Conservation (phyloP, 1,284 basidiomycete genomes). For the Xerocomus nothofagi region DNA sequence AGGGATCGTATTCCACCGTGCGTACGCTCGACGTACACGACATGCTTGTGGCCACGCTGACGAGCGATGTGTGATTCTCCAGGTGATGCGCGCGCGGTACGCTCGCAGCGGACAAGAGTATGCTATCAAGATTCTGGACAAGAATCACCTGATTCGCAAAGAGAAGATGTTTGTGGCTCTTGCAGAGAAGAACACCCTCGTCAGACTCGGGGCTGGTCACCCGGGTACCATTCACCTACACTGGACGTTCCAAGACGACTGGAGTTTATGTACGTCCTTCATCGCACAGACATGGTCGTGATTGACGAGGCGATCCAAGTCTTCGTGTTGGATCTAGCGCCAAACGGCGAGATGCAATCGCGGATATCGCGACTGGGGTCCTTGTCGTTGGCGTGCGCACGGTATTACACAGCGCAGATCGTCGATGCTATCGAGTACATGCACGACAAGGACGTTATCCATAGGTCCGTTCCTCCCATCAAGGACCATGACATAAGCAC, state of each 20-base stretch:
- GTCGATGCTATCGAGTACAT: conserved; percentile 88
- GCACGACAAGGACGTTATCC: conserved; percentile 85
- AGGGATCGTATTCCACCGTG: conserved; percentile 80
- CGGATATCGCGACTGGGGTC: conserved; percentile 82
- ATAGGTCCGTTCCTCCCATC: conserved; percentile 53
- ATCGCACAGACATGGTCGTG: background rate
- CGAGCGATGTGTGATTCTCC: conserved; percentile 12
- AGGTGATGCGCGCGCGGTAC: conserved; percentile 65
- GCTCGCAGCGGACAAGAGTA: conserved; percentile 61
- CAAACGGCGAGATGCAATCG: conserved; percentile 88
- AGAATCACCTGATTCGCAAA: conserved; percentile 67
- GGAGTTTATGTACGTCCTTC: conserved; percentile 65
- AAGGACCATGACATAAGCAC: conserved; percentile 10
- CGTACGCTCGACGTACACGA: conserved; percentile 25
- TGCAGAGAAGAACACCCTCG: conserved; percentile 64
- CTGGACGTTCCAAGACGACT: conserved; percentile 83
- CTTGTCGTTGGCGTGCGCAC: conserved; percentile 69
- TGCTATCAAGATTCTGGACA: conserved; percentile 78
- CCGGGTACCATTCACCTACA: conserved; percentile 82
- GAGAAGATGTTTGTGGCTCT: conserved; percentile 65
- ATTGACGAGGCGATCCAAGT: conserved; percentile 48
- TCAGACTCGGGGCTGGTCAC: conserved; percentile 66
- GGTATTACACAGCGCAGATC: conserved; percentile 86
- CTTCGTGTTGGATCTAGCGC: conserved; percentile 87
- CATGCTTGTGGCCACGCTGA: conserved; percentile 8